A percentile compares a stretch with the other conserved stretches of the same genome.
These are phyloP conservation scores for Cicer pinnatifidum DNA, from an alignment of 306 rosid species.

Conservation along the genomic window DNA sequence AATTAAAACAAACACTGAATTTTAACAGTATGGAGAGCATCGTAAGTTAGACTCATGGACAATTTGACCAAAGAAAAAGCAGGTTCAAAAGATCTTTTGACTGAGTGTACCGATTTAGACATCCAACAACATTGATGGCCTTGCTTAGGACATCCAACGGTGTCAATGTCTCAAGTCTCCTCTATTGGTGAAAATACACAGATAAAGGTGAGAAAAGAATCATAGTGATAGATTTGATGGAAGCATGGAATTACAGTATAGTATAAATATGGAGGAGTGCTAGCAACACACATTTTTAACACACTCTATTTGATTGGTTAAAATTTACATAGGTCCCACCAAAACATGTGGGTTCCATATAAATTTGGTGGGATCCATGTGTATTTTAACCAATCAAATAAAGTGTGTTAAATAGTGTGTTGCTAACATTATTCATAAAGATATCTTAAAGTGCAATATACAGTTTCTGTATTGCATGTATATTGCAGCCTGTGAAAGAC, in stretches of 20 bases:
- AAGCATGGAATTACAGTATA: conserved; percentile 23
- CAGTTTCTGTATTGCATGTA: neutral
- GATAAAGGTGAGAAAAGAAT: conserved; percentile 11
- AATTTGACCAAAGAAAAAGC: neutral
- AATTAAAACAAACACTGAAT: too few species aligned
- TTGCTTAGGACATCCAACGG: conserved; percentile 15
- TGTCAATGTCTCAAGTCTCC: conserved; percentile 16
- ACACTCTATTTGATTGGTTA: too few species aligned
- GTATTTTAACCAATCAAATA: too few species aligned
- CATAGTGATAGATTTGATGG: conserved; percentile 26
- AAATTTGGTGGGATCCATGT: too few species aligned
- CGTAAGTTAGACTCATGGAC: conserved; percentile 14
- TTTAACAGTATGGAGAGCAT: neutral
- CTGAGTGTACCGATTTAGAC: conserved; percentile 14
- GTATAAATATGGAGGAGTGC: neutral
- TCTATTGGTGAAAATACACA: neutral
- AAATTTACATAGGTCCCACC: too few species aligned
- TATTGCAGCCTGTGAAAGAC: neutral
- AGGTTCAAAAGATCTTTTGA: neutral
- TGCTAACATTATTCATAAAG: neutral
- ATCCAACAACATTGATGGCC: conserved; percentile 19
- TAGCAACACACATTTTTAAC: too few species aligned
- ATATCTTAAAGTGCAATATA: neutral
- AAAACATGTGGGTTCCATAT: too few species aligned
- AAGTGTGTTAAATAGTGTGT: too few species aligned